Percentiles rank a stretch among this genome's conserved stretches.
phyloP scores from a whole-genome alignment of 306 rosid genomes.

The Quercus mongolica region DNA sequence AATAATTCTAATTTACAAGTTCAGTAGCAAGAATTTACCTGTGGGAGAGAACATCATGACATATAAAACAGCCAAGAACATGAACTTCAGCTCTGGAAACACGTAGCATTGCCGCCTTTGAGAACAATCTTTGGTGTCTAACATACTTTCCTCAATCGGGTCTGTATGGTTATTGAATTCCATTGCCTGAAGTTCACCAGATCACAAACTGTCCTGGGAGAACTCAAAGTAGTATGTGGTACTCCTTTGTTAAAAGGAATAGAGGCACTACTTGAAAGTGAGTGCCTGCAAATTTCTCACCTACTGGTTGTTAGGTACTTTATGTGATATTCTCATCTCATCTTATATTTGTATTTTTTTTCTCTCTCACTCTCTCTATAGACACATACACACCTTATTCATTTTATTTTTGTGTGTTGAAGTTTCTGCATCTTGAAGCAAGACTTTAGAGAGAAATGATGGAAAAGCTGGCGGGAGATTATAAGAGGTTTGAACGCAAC shows the following conservation, averaged over 20 bases:
- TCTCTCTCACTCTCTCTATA: slow-evolving; percentile 25
- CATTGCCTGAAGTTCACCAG: slow-evolving; percentile 28
- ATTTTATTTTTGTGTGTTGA: slow-evolving; percentile 3
- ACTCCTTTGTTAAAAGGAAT: slow-evolving; percentile 14
- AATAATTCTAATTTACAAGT: background rate
- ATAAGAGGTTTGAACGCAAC: slow-evolving; percentile 16
- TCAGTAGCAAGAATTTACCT: slow-evolving; percentile 25
- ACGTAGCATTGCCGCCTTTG: background rate
- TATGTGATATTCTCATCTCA: slow-evolving; percentile 6
- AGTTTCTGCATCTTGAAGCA: slow-evolving; percentile 31
- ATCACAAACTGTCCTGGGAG: slow-evolving; percentile 5
- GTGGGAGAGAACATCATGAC: slow-evolving; percentile 37
- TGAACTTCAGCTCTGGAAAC: slow-evolving; percentile 21
- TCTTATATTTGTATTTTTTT: background rate
- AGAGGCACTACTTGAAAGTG: background rate
- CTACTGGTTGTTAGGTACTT: slow-evolving; percentile 35
- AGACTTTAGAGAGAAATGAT: slow-evolving; percentile 15
- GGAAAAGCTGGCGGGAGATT: slow-evolving; percentile 26
- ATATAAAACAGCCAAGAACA: slow-evolving; percentile 34
- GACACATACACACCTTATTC: slow-evolving; percentile 8
- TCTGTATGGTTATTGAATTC: slow-evolving; percentile 5
- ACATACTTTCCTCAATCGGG: background rate
- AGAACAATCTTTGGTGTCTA: background rate
- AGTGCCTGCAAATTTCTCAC: slow-evolving; percentile 6
- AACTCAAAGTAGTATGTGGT: background rate